Conservation (phyloP, 495 filamentous ascomycete genomes). For the Neurospora sp. region DNA sequence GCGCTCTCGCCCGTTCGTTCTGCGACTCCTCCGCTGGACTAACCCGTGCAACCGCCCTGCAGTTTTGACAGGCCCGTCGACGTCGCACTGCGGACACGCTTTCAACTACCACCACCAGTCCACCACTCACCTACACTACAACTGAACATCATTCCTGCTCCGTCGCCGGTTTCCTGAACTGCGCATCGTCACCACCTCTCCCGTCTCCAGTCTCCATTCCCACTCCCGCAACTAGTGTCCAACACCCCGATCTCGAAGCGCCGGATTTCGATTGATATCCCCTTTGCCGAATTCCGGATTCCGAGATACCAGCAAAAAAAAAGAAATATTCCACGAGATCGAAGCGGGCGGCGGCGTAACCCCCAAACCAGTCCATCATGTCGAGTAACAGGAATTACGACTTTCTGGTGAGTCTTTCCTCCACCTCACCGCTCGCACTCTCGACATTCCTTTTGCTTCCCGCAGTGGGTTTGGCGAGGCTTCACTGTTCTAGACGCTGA, state of each 20-base stretch:
- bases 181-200: background rate
- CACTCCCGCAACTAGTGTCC: background rate
- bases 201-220: background rate
- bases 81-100: background rate
- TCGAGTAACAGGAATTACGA: constrained; percentile 97
- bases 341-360: background rate
- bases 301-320: background rate
- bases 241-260: background rate
- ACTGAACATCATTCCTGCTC: background rate
- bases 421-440: background rate
- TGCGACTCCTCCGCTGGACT: background rate
- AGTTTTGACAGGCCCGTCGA: background rate
- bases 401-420: constrained; percentile 63
- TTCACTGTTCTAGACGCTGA: constrained; percentile 1
- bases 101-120: background rate
- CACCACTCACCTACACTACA: background rate
- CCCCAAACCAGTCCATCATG: constrained; percentile 44
- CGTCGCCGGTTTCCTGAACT: background rate
- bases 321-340: constrained; percentile 9
- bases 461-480: background rate
- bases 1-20: background rate
- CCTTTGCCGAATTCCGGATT: background rate
- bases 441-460: background rate
- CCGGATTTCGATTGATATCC: background rate
- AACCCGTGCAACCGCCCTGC: background rate